Percentiles rank a stretch among this genome's conserved stretches.
These are phyloP conservation scores for Helianthus tuberosus DNA, from an alignment of 129 eudicot genomes.

Conservation along the genomic window DNA sequence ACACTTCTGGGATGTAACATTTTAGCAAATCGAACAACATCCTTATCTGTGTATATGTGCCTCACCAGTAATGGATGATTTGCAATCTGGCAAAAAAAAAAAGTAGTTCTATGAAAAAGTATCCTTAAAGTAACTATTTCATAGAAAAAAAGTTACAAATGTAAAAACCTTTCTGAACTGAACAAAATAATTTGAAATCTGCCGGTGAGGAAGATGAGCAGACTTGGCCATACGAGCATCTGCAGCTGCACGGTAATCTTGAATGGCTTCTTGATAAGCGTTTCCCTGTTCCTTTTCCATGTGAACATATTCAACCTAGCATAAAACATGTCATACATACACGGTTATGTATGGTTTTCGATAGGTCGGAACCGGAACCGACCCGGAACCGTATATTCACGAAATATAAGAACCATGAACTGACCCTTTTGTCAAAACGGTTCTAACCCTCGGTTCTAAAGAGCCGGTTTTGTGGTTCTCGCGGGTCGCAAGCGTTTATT, in stretches of 20 bases:
- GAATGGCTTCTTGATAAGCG: slow-evolving; percentile 94
- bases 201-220: slow-evolving; percentile 68
- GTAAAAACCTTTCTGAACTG: slow-evolving; percentile 84
- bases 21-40: slow-evolving; percentile 79
- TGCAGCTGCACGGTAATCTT: slow-evolving; percentile 78
- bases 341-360: too few species aligned
- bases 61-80: slow-evolving; percentile 97
- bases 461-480: too few species aligned
- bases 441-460: too few species aligned
- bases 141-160: not conserved
- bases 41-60: slow-evolving; percentile 79
- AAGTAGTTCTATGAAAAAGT: not conserved
- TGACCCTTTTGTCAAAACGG: too few species aligned
- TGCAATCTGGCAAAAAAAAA: slow-evolving; percentile 66
- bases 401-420: too few species aligned
- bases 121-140: not conserved
- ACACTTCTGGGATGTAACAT: slow-evolving; percentile 85
- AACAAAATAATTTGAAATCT: slow-evolving; percentile 91
- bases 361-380: too few species aligned
- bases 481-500: too few species aligned
- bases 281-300: slow-evolving; percentile 73
- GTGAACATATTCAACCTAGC: slow-evolving; percentile 71
- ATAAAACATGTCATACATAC: slow-evolving; percentile 16
- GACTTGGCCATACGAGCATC: slow-evolving; percentile 67
- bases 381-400: too few species aligned